phyloP scores from a whole-genome alignment of 1,284 basidiomycete species.

The Phlebopus sp. region DNA sequence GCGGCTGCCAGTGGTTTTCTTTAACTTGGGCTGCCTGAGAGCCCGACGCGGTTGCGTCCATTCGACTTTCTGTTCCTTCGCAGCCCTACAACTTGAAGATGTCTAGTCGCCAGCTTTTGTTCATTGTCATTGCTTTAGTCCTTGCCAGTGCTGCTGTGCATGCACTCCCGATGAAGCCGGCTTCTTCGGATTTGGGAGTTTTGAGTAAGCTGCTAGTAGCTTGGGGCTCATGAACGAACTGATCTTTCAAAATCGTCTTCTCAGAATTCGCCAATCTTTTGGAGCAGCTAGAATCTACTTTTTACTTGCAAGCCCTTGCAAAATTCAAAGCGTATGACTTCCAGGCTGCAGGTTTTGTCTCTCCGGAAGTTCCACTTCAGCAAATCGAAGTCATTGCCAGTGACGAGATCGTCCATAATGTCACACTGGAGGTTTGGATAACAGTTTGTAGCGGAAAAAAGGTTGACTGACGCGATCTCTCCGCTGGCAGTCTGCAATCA shows the following conservation, averaged over 20 bases:
- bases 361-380: constrained; percentile 55
- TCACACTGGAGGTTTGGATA: constrained; percentile 45
- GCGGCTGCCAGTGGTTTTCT: background rate
- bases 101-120: background rate
- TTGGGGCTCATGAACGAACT: background rate
- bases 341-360: constrained; percentile 62
- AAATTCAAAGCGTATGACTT: constrained; percentile 72
- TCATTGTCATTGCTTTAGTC: background rate
- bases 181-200: constrained; percentile 10
- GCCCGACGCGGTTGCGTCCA: background rate
- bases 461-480: background rate
- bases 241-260: background rate
- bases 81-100: constrained; percentile 4
- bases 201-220: constrained; percentile 12
- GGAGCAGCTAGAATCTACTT: constrained; percentile 68
- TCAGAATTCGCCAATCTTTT: constrained; percentile 74
- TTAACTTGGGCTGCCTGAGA: constrained; percentile 3
- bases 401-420: constrained; percentile 64
- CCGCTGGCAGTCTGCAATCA: constrained; percentile 42
- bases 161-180: constrained; percentile 5
- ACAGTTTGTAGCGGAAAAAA: background rate
- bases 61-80: background rate
- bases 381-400: constrained; percentile 58
- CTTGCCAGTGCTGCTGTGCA: background rate
- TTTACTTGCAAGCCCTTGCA: constrained; percentile 65